A percentile compares a stretch with the other conserved stretches of the same genome.
These are phyloP conservation scores for Pythium phragmiticola DNA, from an alignment of 352 stramenopile species.

Conservation along the genomic window DNA sequence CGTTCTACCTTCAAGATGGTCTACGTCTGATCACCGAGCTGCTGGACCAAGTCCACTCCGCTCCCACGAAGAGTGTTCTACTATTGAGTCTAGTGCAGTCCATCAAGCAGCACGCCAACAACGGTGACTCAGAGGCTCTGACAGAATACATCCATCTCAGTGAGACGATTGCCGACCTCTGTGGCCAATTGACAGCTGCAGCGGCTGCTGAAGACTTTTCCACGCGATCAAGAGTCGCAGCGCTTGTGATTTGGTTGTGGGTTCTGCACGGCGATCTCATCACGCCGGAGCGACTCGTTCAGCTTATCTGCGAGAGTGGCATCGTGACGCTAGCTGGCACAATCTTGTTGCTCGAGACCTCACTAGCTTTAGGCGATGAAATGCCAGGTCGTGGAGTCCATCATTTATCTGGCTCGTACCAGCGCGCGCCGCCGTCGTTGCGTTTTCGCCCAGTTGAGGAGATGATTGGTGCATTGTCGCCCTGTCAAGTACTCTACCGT, in stretches of 20 bases:
- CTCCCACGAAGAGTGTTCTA: slow-evolving; percentile 3
- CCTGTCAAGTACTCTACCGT: background rate
- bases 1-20: background rate
- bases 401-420: background rate
- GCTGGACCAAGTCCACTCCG: slow-evolving; percentile 1
- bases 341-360: background rate
- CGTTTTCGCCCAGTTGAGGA: slow-evolving; percentile 3
- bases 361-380: background rate
- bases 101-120: background rate
- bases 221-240: background rate
- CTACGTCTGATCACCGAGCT: background rate
- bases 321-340: background rate
- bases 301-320: background rate
- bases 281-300: background rate
- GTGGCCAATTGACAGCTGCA: background rate
- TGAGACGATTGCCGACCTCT: background rate
- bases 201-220: background rate
- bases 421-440: background rate
- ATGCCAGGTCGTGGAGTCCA: background rate
- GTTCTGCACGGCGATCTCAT: background rate
- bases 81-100: slow-evolving; percentile 1
- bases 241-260: slow-evolving; percentile 14
- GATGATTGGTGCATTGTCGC: background rate
- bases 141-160: background rate
- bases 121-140: background rate